Conservation (phyloP, 306 rosid genomes). For the Vicia villosa region DNA sequence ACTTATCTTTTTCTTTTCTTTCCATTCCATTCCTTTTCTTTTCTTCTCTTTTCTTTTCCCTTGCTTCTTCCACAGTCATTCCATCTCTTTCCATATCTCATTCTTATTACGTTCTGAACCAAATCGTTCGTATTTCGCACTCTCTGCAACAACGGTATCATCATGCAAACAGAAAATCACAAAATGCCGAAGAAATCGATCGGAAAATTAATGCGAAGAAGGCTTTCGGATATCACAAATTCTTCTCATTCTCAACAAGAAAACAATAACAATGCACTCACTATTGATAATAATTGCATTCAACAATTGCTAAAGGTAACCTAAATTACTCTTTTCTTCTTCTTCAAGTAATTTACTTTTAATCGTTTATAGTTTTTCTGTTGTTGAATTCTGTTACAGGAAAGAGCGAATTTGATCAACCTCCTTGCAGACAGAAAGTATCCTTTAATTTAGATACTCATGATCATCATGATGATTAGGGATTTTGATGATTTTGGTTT, state of each 20-base stretch:
- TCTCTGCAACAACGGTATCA: not conserved
- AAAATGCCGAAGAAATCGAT: constrained; percentile 62
- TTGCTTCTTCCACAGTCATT: not conserved
- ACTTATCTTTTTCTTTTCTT: not conserved
- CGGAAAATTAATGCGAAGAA: constrained; percentile 64
- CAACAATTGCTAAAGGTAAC: constrained; percentile 71
- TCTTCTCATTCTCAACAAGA: constrained; percentile 40
- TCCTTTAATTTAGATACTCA: constrained; percentile 34
- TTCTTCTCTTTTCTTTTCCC: not conserved
- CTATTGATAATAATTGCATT: constrained; percentile 37
- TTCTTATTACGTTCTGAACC: too few relatives aligned
- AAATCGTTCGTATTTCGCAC: not conserved
- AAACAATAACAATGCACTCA: not conserved
- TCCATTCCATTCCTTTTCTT: not conserved
- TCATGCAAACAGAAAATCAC: constrained; percentile 26
- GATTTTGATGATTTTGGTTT: not conserved
- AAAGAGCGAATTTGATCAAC: constrained; percentile 55
- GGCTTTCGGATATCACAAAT: constrained; percentile 78
- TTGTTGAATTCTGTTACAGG: constrained; percentile 53
- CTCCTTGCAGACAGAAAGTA: constrained; percentile 76
- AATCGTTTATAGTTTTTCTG: not conserved
- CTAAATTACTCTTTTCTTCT: not conserved
- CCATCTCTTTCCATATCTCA: not conserved
- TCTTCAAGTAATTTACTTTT: not conserved
- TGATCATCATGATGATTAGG: too few relatives aligned